Evolutionary conservation across 352 stramenopile species (phyloP), one percentile per base, ranked within the genome.

Genomic region (Halophytophthora polymorphica): DNA sequence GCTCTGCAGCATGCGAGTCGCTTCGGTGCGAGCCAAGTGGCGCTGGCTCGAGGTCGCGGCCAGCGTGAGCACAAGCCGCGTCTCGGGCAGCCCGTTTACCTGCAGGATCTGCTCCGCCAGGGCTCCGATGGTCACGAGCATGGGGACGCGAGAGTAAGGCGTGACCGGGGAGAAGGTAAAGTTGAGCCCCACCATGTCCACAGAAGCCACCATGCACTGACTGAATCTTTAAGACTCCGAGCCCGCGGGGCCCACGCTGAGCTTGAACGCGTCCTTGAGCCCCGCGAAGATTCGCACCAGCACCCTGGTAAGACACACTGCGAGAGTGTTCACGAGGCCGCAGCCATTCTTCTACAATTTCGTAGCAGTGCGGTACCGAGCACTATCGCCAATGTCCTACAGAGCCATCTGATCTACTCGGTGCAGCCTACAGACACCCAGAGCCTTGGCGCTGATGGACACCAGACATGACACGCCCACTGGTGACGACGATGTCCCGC

Each of bases 181-280:
- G 45, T 88, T 77, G 29, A 88, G 58, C 11, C 73, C 75, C 75
- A 87, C 82, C 70, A 85, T 83, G 5, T 76, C 76, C 6, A 88
- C 75, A 1, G 78, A 87, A 23, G 76, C 87, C 28, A 91, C 76
- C 66, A 88, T 79, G 54, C 69, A 81, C 40, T 61, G 64, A 41
- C 80, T 77, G 57, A 89, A 88, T 72, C 83, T 83, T 58, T 88
- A 84, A 28, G 66, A 71, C 62, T 84, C 69, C 2, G 89, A 63
- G 14, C 80, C 77, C 15, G 88, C 50, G 0, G 66, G 54, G 7
- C 66, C 58, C 35, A 88, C 82, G 13, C 68, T 63, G 18, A 87
- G 50, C 12, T 75, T 75, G 33, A 82, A 66, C 10, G 68, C 69
- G 23, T 72, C 73, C 21, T 75, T 73, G 3, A 91, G 67, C 77